phyloP scores from a whole-genome alignment of 345 rosid genomes.

The Boechera divaricarpa region DNA sequence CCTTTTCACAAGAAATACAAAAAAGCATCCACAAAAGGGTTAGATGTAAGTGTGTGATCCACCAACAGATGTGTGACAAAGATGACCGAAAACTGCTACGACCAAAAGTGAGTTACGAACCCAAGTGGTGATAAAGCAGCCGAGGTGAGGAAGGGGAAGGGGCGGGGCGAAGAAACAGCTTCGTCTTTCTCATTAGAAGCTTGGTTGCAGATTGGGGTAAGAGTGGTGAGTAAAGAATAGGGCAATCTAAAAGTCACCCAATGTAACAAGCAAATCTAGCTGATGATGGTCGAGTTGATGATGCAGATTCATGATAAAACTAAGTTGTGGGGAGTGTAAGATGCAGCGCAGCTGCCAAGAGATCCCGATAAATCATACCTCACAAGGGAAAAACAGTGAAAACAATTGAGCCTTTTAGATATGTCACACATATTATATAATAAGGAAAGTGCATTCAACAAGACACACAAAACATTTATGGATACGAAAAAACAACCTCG shows the following conservation, averaged over 20 bases:
- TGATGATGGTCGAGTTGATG: conserved; percentile 39
- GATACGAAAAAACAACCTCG: conserved; percentile 58
- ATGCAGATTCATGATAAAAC: conserved; percentile 43
- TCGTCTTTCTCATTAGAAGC: conserved; percentile 33
- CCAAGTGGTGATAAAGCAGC: conserved; percentile 17
- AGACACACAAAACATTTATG: conserved; percentile 31
- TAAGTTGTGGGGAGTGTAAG: conserved; percentile 55
- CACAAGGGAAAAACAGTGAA: conserved; percentile 52
- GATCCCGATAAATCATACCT: conserved; percentile 64
- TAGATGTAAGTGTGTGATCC: not conserved
- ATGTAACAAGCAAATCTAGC: conserved; percentile 46
- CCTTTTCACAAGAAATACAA: conserved; percentile 23
- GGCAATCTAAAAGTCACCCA: conserved; percentile 13
- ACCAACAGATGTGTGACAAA: conserved; percentile 28
- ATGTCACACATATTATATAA: conserved; percentile 28
- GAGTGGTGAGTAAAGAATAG: conserved; percentile 22
- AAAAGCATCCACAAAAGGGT: conserved; percentile 17
- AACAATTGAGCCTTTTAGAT: conserved; percentile 61
- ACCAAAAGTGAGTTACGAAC: conserved; percentile 15
- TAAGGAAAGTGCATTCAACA: not conserved
- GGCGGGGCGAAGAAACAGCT: conserved; percentile 30
- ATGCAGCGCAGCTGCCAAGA: conserved; percentile 67
- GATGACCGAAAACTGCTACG: conserved; percentile 7
- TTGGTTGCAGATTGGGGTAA: conserved; percentile 15
- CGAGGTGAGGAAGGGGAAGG: conserved; percentile 7